A percentile compares a stretch with the other conserved stretches of the same genome.
These are phyloP conservation scores for Lichtheimia hyalospora DNA, from an alignment of 371 early-diverging fungal species.

Conservation along the genomic window DNA sequence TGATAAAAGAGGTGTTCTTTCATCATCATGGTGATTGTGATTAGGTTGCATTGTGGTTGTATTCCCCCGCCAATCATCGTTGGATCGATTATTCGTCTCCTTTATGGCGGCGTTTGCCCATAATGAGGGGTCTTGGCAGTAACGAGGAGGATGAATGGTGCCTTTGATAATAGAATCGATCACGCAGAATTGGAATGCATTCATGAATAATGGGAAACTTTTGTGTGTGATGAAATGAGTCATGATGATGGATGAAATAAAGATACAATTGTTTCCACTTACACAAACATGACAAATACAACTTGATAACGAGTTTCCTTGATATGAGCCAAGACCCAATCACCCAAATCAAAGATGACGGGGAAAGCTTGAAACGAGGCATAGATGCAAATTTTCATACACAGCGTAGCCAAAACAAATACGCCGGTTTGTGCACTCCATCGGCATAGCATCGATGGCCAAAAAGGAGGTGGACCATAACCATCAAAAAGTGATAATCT, in stretches of 20 bases:
- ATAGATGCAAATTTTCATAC: constrained; percentile 39
- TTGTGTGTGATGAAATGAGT: constrained; percentile 10
- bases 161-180: constrained; percentile 64
- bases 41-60: too few relatives aligned
- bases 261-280: constrained; percentile 9
- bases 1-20: too few relatives aligned
- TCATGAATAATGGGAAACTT: constrained; percentile 61
- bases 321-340: constrained; percentile 31
- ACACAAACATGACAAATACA: constrained; percentile 49
- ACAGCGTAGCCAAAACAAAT: constrained; percentile 27
- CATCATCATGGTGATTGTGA: too few relatives aligned
- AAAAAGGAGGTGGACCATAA: constrained; percentile 27
- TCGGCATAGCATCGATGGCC: constrained; percentile 7
- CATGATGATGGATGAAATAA: neutral
- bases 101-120: too few relatives aligned
- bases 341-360: constrained; percentile 30
- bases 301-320: constrained; percentile 28
- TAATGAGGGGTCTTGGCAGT: too few relatives aligned
- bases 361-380: constrained; percentile 26
- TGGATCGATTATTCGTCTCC: too few relatives aligned
- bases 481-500: constrained; percentile 17
- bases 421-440: constrained; percentile 33
- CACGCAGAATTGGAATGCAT: constrained; percentile 66
- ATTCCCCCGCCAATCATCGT: too few relatives aligned
- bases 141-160: neutral